Percentiles rank a stretch among this genome's conserved stretches.
These are phyloP conservation scores for Diatrype stigma DNA, from an alignment of 2,329 filamentous ascomycete species.

Conservation along the genomic window DNA sequence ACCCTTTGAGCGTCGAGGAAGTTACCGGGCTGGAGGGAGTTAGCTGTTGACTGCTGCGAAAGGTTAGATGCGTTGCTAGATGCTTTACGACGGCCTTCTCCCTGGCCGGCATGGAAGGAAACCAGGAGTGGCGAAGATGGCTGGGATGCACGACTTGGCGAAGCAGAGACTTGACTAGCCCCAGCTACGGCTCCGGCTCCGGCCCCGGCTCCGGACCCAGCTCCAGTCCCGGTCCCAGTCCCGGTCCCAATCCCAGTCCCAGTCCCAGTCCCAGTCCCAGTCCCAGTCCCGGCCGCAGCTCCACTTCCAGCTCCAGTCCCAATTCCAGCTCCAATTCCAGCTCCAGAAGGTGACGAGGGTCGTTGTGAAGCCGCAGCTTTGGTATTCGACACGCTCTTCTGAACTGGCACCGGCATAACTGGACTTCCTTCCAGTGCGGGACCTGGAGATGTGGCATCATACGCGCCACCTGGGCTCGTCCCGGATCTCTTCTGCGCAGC, in stretches of 20 bases:
- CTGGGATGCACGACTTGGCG: conserved; percentile 75
- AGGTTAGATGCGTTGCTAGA: conserved; percentile 84
- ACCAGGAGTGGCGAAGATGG: conserved; percentile 91
- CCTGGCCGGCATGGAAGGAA: conserved; percentile 84
- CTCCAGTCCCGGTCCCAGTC: too few species aligned
- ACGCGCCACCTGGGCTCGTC: conserved; percentile 39
- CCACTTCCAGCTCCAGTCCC: too few species aligned
- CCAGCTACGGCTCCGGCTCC: conserved; percentile 26
- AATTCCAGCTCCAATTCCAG: too few species aligned
- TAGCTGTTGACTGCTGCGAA: conserved; percentile 67
- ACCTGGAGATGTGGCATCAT: conserved; percentile 52
- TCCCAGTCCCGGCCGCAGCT: too few species aligned
- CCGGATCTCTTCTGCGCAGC: conserved; percentile 56
- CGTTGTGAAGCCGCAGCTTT: conserved; percentile 63
- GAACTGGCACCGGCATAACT: conserved; percentile 71
- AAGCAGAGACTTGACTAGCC: conserved; percentile 74
- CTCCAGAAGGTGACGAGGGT: conserved; percentile 78
- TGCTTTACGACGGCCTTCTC: conserved; percentile 79
- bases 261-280: too few species aligned
- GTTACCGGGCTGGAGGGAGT: conserved; percentile 64
- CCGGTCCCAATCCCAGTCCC: too few species aligned
- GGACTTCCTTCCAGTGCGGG: conserved; percentile 81
- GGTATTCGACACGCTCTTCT: conserved; percentile 77
- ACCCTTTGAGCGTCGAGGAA: conserved; percentile 69
- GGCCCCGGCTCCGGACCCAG: too few species aligned